Evolutionary conservation across 2,329 filamentous ascomycete genomes (phyloP).

Genomic region (Trichophyton rubrum): DNA sequence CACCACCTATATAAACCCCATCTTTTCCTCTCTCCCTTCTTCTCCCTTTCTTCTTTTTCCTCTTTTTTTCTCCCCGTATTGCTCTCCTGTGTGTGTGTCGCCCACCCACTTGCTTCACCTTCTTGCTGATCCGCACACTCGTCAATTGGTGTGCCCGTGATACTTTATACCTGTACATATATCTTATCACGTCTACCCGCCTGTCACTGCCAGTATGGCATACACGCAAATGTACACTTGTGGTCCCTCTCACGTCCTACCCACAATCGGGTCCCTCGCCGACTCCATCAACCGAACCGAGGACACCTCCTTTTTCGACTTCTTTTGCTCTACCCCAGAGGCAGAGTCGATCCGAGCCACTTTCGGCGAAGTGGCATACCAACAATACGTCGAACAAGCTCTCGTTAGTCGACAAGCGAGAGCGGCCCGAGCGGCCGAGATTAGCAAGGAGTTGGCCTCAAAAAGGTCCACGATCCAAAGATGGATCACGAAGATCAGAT

Average conservation of each 20-base stretch:
- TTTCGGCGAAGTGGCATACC: conserved; percentile 9
- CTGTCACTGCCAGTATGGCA: conserved; percentile 8
- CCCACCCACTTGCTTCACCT: neutral
- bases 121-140: neutral
- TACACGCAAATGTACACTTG: conserved; percentile 10
- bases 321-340: conserved; percentile 7
- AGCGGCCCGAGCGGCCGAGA: neutral
- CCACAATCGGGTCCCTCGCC: conserved; percentile 10
- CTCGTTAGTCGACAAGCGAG: conserved; percentile 1
- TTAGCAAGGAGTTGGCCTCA: neutral
- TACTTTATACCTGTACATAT: conserved; percentile 6
- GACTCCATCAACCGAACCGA: conserved; percentile 4
- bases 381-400: conserved; percentile 7
- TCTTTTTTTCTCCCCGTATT: neutral
- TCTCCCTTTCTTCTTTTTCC: conserved; percentile 2
- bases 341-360: conserved; percentile 8
- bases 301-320: conserved; percentile 5
- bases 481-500: conserved; percentile 6
- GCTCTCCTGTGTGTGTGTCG: neutral
- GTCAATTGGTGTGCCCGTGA: neutral
- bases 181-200: neutral
- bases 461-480: conserved; percentile 1
- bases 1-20: neutral
- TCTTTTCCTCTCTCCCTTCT: neutral
- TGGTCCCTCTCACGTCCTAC: conserved; percentile 6